Base-by-base conservation (phyloP, 768 basidiomycete species). In the Termitomyces heimii region DNA sequence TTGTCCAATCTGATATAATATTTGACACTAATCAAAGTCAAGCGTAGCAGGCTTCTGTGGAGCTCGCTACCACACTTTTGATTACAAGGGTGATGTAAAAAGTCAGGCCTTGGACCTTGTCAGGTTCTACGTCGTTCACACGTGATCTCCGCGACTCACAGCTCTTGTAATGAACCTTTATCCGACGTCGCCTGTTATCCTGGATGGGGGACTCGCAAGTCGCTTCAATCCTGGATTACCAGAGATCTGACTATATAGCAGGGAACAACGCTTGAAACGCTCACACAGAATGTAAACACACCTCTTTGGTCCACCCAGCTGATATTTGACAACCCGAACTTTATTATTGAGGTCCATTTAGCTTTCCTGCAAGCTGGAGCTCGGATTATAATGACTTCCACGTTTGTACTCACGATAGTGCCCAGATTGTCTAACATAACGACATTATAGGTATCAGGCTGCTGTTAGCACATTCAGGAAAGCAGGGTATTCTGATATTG, bases 231-330 rank as follows among this genome's bases (percentile, higher is more conserved):
- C 9, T 6, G 8, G 46, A 26, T 43, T 6, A 12, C n/a, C 22
- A n/a, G 26, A 13, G 6, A 34, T 53, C 56, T 58, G 26, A 58
- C 35, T 18, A 20, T 14, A 16, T 51, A 18, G 45, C 63, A 89
- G 88, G 87, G 88, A 40, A 82, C 82, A 7, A 82, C 78, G 0
- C 72, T 88, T 20, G 84, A 88, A 63, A 77, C 78, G 45, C 66
- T 73, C 24, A 75, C 81, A 63, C 67, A 73, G 39, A 56, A 83
- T 45, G 73, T 82, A 1, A 67, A 78, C 34, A 78, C 80, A 1
- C 77, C 84, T 2, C 69, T 93, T 24, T 92, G 90, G 91, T 92
- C 89, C 14, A 82, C 85, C 0, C 78, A 82, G 53, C 77, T 85
- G 9, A 70, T 86, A 12, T 68, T 74, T 14, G 75, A 82, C 31